Evolutionary conservation across 257 asterid genomes (phyloP), one percentile per base, ranked within the genome.

Genomic region (Rehmannia glutinosa): DNA sequence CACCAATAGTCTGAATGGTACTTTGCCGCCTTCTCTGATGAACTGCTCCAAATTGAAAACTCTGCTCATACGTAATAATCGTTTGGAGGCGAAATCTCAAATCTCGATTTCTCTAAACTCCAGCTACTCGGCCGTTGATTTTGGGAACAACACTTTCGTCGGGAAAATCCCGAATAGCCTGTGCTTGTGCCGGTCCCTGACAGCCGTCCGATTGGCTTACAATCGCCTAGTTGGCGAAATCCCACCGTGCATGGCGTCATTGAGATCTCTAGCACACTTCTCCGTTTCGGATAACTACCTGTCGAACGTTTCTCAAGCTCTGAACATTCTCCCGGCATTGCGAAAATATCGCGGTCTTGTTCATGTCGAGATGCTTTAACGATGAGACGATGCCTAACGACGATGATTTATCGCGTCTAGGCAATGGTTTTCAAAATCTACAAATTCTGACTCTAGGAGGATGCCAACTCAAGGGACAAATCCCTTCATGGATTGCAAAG

Each of bases 41-140:
- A 17, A 80, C 58, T 85, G 88, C 73, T 13, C 85, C 12, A 80
- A 62, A 16, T 65, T 83, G 25, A 72, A 69, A 1, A 81, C 86
- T 17, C 73, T 85, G 21, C 85, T 85, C 30, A 5, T 85, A 13
- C 59, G 92, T 33, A 85, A 82, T 80, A 85, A 85, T 41, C 78
- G 13, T 23, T 72, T 85, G 42, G 12, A 6, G 92, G 92, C 5
- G 72, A 82, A 10, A 65, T 85, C 39, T 64, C 86, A 1, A 9
- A 30, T 6, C 80, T 85, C 17, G 83, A 85, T 59, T 85, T 85
- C 83, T 76, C 87, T 12, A 72, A 61, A 36, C 83, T 85, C 55
- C 55, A 30, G 23, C 19, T 2, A 1, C 61, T 82, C 7, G 30
- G 78, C 82, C 46, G 27, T 84, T 16, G 90, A 84, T 69, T 63